A percentile compares a stretch with the other conserved stretches of the same genome.
These are phyloP conservation scores for Fragilaria crotonensis DNA, from an alignment of 108 stramenopile species.

Conservation along the genomic window DNA sequence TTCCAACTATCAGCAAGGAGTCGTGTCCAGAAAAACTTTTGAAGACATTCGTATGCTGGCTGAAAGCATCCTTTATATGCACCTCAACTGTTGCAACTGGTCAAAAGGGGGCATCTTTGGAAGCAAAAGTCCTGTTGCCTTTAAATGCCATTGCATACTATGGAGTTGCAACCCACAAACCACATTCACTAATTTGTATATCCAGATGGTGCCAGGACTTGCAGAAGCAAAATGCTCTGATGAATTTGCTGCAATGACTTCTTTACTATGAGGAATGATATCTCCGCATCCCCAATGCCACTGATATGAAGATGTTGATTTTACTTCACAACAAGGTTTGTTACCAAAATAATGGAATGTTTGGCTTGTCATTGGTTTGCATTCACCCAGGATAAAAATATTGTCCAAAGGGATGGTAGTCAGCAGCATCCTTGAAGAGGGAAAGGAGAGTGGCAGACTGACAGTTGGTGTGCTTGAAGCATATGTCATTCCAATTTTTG, in stretches of 20 bases:
- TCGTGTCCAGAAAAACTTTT: not conserved
- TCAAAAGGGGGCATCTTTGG: not conserved
- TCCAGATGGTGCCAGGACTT: slow-evolving; percentile 5
- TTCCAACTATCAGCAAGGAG: not conserved
- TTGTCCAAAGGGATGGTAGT: slow-evolving; percentile 15
- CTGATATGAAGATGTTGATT: slow-evolving; percentile 4
- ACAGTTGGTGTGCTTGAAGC: slow-evolving; percentile 12
- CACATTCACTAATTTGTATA: slow-evolving; percentile 2
- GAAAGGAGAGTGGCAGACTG: not conserved
- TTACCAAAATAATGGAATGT: slow-evolving; percentile 5
- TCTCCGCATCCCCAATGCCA: not conserved
- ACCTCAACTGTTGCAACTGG: not conserved
- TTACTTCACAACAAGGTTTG: not conserved
- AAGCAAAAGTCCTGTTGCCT: slow-evolving; percentile 4
- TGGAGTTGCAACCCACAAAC: slow-evolving; percentile 7
- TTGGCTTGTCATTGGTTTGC: slow-evolving; percentile 14
- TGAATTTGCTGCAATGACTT: not conserved
- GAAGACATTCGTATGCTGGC: not conserved
- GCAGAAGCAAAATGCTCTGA: not conserved
- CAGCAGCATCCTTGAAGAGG: not conserved
- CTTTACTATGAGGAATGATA: slow-evolving; percentile 6
- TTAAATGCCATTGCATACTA: slow-evolving; percentile 8
- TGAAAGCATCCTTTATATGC: not conserved
- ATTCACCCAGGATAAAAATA: slow-evolving; percentile 14
- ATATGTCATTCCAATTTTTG: slow-evolving; percentile 3